Evolutionary conservation across 225 moss, liverwort and hornwort genomes (phyloP).

Genomic region (Pseudisothecium myosuroides): DNA sequence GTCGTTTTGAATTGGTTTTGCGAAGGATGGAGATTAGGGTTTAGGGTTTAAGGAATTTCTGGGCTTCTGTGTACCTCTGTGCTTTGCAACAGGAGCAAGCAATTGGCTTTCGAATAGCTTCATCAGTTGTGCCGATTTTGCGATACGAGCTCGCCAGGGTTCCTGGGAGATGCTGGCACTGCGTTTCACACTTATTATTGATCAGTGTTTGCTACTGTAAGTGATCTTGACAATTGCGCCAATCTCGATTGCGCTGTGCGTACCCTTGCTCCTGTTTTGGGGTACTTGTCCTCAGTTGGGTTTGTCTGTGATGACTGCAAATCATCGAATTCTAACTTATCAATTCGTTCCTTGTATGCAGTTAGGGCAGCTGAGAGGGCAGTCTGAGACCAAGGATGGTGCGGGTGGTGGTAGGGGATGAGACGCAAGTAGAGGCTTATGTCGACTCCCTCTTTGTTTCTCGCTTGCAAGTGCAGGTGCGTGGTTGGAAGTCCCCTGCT

Average conservation of each 20-base stretch:
- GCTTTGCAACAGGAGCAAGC: background rate
- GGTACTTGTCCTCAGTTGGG: background rate
- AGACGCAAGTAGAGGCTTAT: conserved; percentile 56
- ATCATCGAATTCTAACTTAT: no score
- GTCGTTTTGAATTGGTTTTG: background rate
- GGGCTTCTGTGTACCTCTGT: background rate
- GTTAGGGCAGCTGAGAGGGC: background rate
- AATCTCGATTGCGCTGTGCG: background rate
- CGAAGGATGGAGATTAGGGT: background rate
- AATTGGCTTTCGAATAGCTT: background rate
- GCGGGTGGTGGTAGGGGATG: conserved; percentile 73
- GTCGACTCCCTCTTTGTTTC: conserved; percentile 57
- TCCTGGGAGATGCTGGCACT: background rate
- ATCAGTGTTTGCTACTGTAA: background rate
- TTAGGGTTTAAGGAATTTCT: background rate
- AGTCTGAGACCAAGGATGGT: conserved; percentile 37
- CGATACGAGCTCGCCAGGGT: background rate
- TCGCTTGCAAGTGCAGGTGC: conserved; percentile 58
- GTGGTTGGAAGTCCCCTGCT: background rate
- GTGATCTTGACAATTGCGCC: background rate
- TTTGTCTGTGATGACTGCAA: background rate
- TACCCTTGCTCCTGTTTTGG: background rate
- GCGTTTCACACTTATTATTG: background rate
- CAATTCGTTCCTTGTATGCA: background rate
- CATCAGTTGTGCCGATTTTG: background rate